Evolutionary conservation across 495 filamentous ascomycete species (phyloP).

Genomic region (Friedmanniomyces endolithicus): DNA sequence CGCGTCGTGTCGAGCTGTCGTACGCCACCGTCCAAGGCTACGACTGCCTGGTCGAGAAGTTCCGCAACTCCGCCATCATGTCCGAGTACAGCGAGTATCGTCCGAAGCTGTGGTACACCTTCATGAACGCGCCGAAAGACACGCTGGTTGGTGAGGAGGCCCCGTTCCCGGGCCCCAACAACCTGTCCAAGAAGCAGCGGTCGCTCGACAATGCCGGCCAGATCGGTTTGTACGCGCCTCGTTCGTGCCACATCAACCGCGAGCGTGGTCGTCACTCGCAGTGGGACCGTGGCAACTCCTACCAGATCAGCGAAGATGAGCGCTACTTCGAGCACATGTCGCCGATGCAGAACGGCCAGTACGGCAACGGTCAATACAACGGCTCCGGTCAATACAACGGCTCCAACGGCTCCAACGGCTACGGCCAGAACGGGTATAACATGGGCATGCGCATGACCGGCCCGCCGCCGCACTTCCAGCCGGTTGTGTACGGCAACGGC

Average conservation of each 20-base stretch:
- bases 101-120: conserved; percentile 52
- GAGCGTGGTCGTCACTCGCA: conserved; percentile 59
- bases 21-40: conserved; percentile 92
- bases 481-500: neutral
- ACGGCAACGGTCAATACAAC: neutral
- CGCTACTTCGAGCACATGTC: neutral
- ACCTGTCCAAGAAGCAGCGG: conserved; percentile 71
- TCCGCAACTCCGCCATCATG: conserved; percentile 94
- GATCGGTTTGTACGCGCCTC: conserved; percentile 43
- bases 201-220: conserved; percentile 77
- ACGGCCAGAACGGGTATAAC: conserved; percentile 2
- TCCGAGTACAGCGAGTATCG: conserved; percentile 66
- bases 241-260: neutral
- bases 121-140: conserved; percentile 31
- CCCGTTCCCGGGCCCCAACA: conserved; percentile 63
- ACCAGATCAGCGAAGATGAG: conserved; percentile 12
- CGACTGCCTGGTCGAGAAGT: conserved; percentile 82
- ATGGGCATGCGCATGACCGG: neutral
- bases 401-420: neutral
- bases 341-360: neutral
- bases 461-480: neutral
- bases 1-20: conserved; percentile 79
- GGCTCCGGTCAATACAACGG: neutral
- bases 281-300: conserved; percentile 57
- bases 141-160: conserved; percentile 45